Evolutionary conservation across 2,329 filamentous ascomycete species (phyloP), one percentile per base, ranked within the genome.

Genomic region (Fusarium nygamai): DNA sequence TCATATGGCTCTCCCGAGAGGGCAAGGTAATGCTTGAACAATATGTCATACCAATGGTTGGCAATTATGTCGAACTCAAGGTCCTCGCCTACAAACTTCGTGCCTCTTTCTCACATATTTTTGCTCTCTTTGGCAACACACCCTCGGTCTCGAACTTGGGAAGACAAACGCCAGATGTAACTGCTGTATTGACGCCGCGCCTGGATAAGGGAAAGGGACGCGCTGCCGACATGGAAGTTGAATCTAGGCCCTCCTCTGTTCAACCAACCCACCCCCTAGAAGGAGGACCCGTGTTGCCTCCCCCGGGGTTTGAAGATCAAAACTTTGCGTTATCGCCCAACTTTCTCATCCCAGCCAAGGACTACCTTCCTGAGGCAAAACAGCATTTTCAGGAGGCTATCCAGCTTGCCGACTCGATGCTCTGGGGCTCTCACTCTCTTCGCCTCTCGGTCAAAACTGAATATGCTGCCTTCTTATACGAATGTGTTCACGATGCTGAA

Each of bases 51-150:
- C 96, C 96, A 47, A 94, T 92, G 89, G 93, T 94, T 64, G 91
- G 88, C 76, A 92, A 90, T 78, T 94, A 91, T 83, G 91, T 87
- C 79, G 95, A 97, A 82, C 90, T 98, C 65, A 95, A 95, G 79
- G 95, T 98, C 50, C 88, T 99, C 72, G 92, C 94, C 27, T 94
- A 94, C 81, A 99, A 98, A 83, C 88, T 99, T 20, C 92, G 94
- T 69, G 96, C 96, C 22, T 97, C 94, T 27, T 97, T 98, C 81
- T 96, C 97, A 78, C 96, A 99, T 84, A 94, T 99, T 75, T 98
- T 98, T 82, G 96, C 97, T 61, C 89, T 98, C 19, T 98, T 98
- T 80, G 94, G 98, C 85, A 98, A 98, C 83, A 91, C 94, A 61
- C 96, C 96, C 1, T 88, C 92, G 0, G 89, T 98, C 64, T 92